Base-by-base conservation (phyloP, 1,284 basidiomycete species). In the Fereydounia khargensis region DNA sequence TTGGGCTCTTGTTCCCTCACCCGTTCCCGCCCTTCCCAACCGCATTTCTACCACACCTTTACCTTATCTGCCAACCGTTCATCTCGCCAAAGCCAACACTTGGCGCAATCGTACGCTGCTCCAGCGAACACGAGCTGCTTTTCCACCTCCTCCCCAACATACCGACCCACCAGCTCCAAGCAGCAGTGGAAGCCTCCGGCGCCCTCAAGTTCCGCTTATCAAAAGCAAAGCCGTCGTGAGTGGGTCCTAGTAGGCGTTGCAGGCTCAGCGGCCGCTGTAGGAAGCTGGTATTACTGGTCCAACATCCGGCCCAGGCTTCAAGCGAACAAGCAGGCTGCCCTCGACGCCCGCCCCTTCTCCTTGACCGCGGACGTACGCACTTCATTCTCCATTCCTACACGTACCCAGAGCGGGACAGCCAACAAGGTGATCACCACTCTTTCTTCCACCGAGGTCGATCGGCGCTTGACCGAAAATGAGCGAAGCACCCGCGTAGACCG, bases 171-270 rank as follows among this genome's bases (percentile, higher is more conserved):
- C 4, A 14, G 35, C 22, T 36, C 35, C 14, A 36, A 36, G 22
- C 35, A 21, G 35, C 20, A 24, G 20, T 61, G 58, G 58, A 61
- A 61, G 35, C 52, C 53, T 6, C 45, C 56, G 2, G 41, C 53
- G 19, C 47, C 47, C 8, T 46, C 58, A 6, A 47, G 55, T 13
- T 48, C 63, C 14, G 60, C 65, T 1, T 68, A 53, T 21, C 47
- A 60, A 27, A 60, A 65, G 27, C 69, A 72, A 47, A 58, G 61
- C 5, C 48, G 62, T 9, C 48, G 51, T 19, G 72, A 74, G 62
- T 74, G 72, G 72, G 53, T 68, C 19, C 53, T 73, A 10, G 70
- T 74, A 28, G 72, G 66, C 18, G 68, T 69, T 8, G 64, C 72
- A 22, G 70, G 70, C 1, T 65, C 61, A 4, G 68, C 66, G 7